Base-by-base conservation (phyloP, 257 asterid species). In the Petunia axillaris region DNA sequence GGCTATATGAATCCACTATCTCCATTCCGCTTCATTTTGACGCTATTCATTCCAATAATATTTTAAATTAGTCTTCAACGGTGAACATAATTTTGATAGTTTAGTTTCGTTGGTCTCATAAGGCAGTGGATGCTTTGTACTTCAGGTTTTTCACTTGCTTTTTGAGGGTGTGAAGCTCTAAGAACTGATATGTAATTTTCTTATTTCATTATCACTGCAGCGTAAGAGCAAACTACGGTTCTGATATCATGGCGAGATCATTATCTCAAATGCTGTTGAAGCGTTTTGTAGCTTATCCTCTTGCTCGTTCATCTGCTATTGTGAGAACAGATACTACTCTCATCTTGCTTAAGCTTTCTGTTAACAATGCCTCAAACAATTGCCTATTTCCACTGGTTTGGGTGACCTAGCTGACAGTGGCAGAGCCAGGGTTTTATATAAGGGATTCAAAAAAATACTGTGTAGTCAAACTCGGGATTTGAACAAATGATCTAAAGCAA, bases 231-330 rank as follows among this genome's bases (percentile, higher is more conserved):
- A 78, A 66, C 8, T 4, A 55, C 7, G 4, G 41, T 64, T 65
- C 64, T 16, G 58, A 46, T 55, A 58, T 41, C 74, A 94, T 95
- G 99, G 94, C 91, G n/a, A 89, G 93, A 83, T 89, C 89, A 13
- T 82, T 93, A 88, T 90, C 97, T 76, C 84, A 80, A 79, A 77
- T 90, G 41, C 80, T 93, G 39, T 82, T 81, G 79, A 93, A 79
- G 88, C 83, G 96, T 81, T 60, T 85, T 79, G 84, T 85, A 0
- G 88, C 85, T 68, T 84, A 84, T 77, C 90, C 97, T 41, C 87
- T 90, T 58, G 87, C 90, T 62, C 82, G 86, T 1, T 83, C 90
- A 8, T 81, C 86, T 71, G 87, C 91, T 77, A 80, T 91, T 85
- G 89, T 86, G 76, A 88, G 88, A 53, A 46, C n/a, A 36, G 35